Base-by-base conservation (phyloP, 805 yeast species). In the Scheffersomyces amazonensis region DNA sequence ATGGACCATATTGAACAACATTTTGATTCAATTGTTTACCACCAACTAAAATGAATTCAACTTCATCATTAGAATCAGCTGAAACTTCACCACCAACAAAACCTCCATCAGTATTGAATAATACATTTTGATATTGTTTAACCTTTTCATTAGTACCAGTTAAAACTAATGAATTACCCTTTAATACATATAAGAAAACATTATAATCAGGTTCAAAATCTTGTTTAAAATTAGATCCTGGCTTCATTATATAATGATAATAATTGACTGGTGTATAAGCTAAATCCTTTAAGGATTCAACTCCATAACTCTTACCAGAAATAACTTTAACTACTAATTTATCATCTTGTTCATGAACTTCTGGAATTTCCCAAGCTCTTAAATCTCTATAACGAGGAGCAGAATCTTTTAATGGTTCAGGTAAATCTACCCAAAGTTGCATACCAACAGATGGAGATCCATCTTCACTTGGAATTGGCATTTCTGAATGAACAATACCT, bases 371-470 rank as follows among this genome's bases (percentile, higher is more conserved):
- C 48, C 67, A 68, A 3, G 73, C 69, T 56, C 77, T 76, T 54
- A 88, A 70, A 53, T 87, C 95, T 51, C 95, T 76, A 63, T 88
- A 88, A 40, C 90, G 66, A 28, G 95, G 95, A 22, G 75, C 76
- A 44, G 73, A 62, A 40, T 80, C 69, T 50, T 85, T 86, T 54
- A 81, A 58, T 1, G 71, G 60, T 31, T 65, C 75, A 15, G 93
- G 96, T 48, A 81, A 72, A 56, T 87, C 95, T 25, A 87, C 93
- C 96, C 96, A 88, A 37, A 88, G 66, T 60, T 88, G 96, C 69
- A 87, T 66, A 43, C 95, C 95, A 38, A 68, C 71, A 21, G 64
- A 62, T 16, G 66, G 63, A 16, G 75, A 62, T 1, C 81, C 78
- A 29, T 72, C 73, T 27, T 74, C 68, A 16, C 66, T 68, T 27